Evolutionary conservation across 805 yeast genomes (phyloP), one percentile per base, ranked within the genome.

Genomic region (Maudiozyma turicensis): DNA sequence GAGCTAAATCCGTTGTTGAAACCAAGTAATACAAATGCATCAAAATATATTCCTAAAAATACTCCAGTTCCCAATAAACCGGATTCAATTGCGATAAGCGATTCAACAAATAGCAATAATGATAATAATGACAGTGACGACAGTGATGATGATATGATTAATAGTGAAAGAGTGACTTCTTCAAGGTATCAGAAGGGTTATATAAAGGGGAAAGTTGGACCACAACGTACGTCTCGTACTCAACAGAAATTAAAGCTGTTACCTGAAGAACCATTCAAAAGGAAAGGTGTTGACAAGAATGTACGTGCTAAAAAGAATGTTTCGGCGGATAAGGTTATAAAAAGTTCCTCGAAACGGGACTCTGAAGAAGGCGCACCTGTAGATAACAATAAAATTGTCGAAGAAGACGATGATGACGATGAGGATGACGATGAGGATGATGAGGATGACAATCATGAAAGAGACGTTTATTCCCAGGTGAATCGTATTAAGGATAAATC

Each of bases 401-500:
- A 34, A 10, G 37, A 34, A 34, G 37, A 34, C 37, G 4, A 34
- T 34, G 37, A n/a, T 11, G 26, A 20, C 26, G 26, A 20, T 2
- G 38, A 20, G 9, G 44, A 40, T 8, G 30, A 29, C 13, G 40
- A 41, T 1, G 53, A 56, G 34, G 55, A 53, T 26, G 52, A 53
- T 28, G 50, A 50, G 13, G 46, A 46, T 15, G 57, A 42, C 2
- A 35, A 51, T 11, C 50, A 49, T 13, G 64, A 62, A 40, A 61
- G 77, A 45, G 82, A 80, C 44, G 89, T 87, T 5, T 86, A 87
- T 63, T 84, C 96, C 0, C 95, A 90, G 60, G 89, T 86, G 9
- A 77, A 82, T 48, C 75, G 84, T 52, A 90, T 90, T 54, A 87
- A 83, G 34, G 97, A 91, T 55, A 75, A 84, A 20, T 83, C 93